These are phyloP conservation scores for Hypoxylon subgilvum DNA, from an alignment of 495 filamentous ascomycete species.

Conservation along the genomic window DNA sequence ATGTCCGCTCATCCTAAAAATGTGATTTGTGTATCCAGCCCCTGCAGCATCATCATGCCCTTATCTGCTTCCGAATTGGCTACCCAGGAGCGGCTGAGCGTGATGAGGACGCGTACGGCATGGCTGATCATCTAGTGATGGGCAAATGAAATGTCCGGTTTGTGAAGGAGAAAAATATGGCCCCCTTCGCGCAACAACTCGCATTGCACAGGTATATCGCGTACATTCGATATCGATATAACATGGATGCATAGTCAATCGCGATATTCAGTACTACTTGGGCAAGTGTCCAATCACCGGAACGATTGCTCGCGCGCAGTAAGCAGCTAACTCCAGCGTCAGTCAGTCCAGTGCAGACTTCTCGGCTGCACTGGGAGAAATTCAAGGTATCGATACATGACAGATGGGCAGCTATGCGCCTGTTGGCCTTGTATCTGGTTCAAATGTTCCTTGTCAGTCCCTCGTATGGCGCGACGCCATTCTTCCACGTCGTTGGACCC, in stretches of 20 bases:
- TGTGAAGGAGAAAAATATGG: background rate
- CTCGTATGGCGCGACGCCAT: slow-evolving; percentile 19
- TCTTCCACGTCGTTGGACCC: slow-evolving; percentile 42
- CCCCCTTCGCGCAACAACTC: slow-evolving; percentile 19
- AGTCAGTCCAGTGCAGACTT: background rate
- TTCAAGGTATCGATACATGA: slow-evolving; percentile 42
- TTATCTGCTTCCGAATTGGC: slow-evolving; percentile 24
- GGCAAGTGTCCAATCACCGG: slow-evolving; percentile 30
- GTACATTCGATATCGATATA: slow-evolving; percentile 7
- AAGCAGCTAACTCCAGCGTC: slow-evolving; percentile 15
- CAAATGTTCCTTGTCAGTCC: background rate
- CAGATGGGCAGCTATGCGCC: slow-evolving; percentile 44
- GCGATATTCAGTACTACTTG: slow-evolving; percentile 12
- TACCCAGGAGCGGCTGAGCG: slow-evolving; percentile 10
- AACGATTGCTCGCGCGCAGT: slow-evolving; percentile 24
- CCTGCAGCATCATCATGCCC: slow-evolving; percentile 15
- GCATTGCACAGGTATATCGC: slow-evolving; percentile 21
- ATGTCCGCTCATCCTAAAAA: background rate
- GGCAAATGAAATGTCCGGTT: slow-evolving; percentile 11
- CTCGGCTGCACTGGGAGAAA: slow-evolving; percentile 22
- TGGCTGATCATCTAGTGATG: slow-evolving; percentile 8
- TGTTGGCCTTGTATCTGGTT: slow-evolving; percentile 40
- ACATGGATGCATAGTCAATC: slow-evolving; percentile 9
- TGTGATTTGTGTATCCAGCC: slow-evolving; percentile 24
- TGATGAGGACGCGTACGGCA: slow-evolving; percentile 21